phyloP scores from a whole-genome alignment of 139 green algal species.

The Zygnema cylindricum region DNA sequence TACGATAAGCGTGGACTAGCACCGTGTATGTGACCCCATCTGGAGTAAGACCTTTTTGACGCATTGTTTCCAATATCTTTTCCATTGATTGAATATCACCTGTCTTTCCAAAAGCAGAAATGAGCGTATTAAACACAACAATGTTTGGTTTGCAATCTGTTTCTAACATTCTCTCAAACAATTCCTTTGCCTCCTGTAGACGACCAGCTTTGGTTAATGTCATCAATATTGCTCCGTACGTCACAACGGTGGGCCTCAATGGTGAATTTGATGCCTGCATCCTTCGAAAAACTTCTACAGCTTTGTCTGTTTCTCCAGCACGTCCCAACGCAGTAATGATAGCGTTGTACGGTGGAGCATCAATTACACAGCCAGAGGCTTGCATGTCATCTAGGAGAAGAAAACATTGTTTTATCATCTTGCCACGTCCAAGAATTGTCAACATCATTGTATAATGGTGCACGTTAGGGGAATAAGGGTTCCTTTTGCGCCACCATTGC shows the following conservation, averaged over 20 bases:
- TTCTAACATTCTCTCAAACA: constrained; percentile 1
- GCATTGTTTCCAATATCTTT: constrained; percentile 6
- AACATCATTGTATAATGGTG: constrained; percentile 10
- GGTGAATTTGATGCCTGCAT: not conserved
- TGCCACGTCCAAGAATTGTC: constrained; percentile 18
- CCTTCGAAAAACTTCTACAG: not conserved
- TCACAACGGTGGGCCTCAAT: not conserved
- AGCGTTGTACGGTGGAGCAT: constrained; percentile 22
- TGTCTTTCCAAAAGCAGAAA: not conserved
- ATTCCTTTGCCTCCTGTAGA: not conserved
- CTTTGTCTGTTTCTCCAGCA: constrained; percentile 2
- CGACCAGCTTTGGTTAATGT: not conserved
- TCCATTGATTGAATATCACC: constrained; percentile 5
- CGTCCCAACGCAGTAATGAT: constrained; percentile 24
- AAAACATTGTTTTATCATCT: not conserved
- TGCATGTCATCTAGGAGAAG: not conserved
- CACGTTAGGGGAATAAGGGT: not conserved
- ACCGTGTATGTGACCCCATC: constrained; percentile 7
- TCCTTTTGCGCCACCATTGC: constrained; percentile 14
- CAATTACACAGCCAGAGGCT: not conserved
- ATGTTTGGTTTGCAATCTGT: not conserved
- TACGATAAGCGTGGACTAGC: not conserved
- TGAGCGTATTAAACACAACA: constrained; percentile 26
- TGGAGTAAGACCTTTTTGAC: not conserved
- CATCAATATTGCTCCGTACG: constrained; percentile 27